phyloP scores from a whole-genome alignment of 306 rosid genomes.

The Rosa rugosa region DNA sequence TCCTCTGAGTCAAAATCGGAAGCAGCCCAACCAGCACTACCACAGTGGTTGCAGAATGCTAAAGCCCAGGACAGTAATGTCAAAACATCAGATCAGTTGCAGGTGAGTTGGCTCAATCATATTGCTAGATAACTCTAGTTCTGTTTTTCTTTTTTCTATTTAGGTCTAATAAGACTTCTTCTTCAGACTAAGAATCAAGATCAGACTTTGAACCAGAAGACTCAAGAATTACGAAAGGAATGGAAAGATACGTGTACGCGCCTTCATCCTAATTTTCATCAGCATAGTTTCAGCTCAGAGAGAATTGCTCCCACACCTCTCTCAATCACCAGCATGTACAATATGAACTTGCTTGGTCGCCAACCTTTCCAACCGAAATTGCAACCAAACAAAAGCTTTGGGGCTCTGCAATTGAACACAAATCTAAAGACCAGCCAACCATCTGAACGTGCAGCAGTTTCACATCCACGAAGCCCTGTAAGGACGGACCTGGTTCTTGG shows the following conservation, averaged over 20 bases:
- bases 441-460: constrained; percentile 30
- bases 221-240: constrained; percentile 72
- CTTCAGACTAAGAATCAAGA: constrained; percentile 51
- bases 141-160: neutral
- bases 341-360: constrained; percentile 47
- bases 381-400: constrained; percentile 57
- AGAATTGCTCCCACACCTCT: constrained; percentile 53
- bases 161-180: neutral
- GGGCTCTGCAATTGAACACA: constrained; percentile 61
- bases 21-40: constrained; percentile 50
- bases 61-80: constrained; percentile 46
- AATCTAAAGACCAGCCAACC: constrained; percentile 41
- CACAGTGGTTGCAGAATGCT: constrained; percentile 90
- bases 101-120: constrained; percentile 39
- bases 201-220: constrained; percentile 48
- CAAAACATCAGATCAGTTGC: constrained; percentile 47
- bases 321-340: constrained; percentile 54
- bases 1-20: constrained; percentile 53
- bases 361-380: constrained; percentile 64
- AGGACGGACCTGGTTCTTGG: constrained; percentile 80
- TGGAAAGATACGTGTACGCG: constrained; percentile 73
- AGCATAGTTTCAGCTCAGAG: constrained; percentile 49
- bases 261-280: constrained; percentile 79
- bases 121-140: constrained; percentile 3
- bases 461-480: constrained; percentile 54